A percentile compares a stretch with the other conserved stretches of the same genome.
Evolutionary conservation across 352 stramenopile species (phyloP).

Genomic region (Pythium brachiatum): DNA sequence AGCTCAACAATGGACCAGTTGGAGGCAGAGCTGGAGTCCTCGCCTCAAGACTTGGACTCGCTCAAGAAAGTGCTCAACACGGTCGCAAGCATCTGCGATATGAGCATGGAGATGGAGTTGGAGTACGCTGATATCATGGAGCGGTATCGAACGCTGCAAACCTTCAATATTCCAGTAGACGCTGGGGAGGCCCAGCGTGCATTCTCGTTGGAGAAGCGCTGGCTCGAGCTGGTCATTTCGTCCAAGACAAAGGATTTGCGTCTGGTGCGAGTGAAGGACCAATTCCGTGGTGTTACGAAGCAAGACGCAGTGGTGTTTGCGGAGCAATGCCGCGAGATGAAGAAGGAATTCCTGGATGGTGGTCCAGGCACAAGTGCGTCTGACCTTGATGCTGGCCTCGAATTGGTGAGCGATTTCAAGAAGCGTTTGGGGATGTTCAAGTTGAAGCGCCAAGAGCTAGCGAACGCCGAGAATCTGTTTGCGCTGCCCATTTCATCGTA

Average conservation of each 20-base stretch:
- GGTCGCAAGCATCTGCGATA: constrained; percentile 81
- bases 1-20: constrained; percentile 76
- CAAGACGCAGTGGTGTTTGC: constrained; percentile 88
- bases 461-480: constrained; percentile 95
- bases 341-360: constrained; percentile 79
- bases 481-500: constrained; percentile 90
- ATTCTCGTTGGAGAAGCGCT: constrained; percentile 79
- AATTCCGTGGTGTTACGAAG: constrained; percentile 94
- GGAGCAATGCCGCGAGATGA: constrained; percentile 83
- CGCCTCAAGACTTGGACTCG: constrained; percentile 88
- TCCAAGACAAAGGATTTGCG: constrained; percentile 93
- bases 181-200: constrained; percentile 58
- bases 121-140: constrained; percentile 93
- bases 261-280: constrained; percentile 92
- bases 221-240: constrained; percentile 75
- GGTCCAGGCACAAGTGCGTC: constrained; percentile 83
- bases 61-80: constrained; percentile 94
- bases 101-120: constrained; percentile 94
- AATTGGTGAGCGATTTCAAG: constrained; percentile 86
- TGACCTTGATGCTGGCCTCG: constrained; percentile 87
- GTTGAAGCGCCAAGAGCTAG: constrained; percentile 76
- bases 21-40: constrained; percentile 70
- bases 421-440: constrained; percentile 80
- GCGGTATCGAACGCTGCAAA: constrained; percentile 85
- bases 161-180: constrained; percentile 81